Conservation (phyloP, 2,329 filamentous ascomycete genomes). For the Lachnellula willkommii region DNA sequence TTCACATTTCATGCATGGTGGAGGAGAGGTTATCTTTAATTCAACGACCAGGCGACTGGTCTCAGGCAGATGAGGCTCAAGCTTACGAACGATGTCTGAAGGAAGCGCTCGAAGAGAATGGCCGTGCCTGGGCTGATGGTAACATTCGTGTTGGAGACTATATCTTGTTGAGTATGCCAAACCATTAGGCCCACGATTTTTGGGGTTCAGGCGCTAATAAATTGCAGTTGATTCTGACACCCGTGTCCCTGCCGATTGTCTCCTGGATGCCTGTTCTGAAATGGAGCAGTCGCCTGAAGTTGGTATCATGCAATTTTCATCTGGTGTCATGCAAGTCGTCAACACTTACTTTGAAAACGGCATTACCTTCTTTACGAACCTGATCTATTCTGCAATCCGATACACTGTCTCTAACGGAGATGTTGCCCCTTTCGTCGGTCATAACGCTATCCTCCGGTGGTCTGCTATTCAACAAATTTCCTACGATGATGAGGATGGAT, state of each 20-base stretch:
- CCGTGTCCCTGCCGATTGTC: constrained; percentile 69
- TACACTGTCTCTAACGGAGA: constrained; percentile 74
- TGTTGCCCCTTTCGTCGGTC: constrained; percentile 74
- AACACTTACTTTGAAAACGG: constrained; percentile 68
- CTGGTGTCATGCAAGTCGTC: constrained; percentile 74
- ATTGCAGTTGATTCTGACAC: constrained; percentile 64
- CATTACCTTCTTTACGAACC: constrained; percentile 66
- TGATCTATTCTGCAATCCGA: constrained; percentile 71
- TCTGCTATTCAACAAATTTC: constrained; percentile 68
- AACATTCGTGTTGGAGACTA: constrained; percentile 62
- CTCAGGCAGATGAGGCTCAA: constrained; percentile 60
- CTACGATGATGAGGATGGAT: constrained; percentile 63
- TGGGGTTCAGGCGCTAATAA: constrained; percentile 11
- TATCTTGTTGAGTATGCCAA: constrained; percentile 55
- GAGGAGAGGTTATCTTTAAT: constrained; percentile 61
- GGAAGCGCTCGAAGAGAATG: constrained; percentile 57
- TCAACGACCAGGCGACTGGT: constrained; percentile 57
- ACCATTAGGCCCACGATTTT: constrained; percentile 14
- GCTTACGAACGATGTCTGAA: constrained; percentile 62
- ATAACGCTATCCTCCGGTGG: constrained; percentile 74
- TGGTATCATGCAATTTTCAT: constrained; percentile 72
- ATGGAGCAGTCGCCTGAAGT: constrained; percentile 77
- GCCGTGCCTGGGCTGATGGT: constrained; percentile 53
- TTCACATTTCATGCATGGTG: constrained; percentile 63
- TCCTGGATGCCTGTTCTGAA: constrained; percentile 73